These are phyloP conservation scores for Apiospora malaysiana DNA, from an alignment of 2,329 filamentous ascomycete genomes.

Conservation along the genomic window DNA sequence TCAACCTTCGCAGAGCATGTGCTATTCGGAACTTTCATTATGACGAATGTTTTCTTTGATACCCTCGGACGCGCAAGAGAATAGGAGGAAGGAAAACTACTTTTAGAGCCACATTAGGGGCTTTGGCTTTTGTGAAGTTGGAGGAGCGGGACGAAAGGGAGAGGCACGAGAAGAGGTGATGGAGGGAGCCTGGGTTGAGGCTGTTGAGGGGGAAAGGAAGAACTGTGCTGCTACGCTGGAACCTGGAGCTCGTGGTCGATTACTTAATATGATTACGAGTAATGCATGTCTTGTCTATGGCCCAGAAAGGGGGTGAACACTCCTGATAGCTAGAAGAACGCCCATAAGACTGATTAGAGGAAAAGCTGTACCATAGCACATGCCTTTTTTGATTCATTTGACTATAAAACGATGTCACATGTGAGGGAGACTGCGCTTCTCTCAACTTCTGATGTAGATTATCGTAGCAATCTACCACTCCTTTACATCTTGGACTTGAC, in stretches of 20 bases:
- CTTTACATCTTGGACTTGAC: constrained; percentile 86
- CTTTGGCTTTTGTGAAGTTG: no score
- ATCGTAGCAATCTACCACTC: neutral
- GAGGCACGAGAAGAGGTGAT: neutral
- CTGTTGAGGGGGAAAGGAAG: neutral
- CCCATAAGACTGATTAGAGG: neutral
- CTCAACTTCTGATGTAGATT: neutral
- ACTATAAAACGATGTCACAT: neutral
- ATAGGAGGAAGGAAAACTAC: no score
- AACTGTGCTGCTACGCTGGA: neutral
- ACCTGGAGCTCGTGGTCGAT: neutral
- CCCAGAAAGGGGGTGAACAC: no score
- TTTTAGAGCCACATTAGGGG: no score
- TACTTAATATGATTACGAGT: neutral
- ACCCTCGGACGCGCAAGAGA: neutral
- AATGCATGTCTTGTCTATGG: no score
- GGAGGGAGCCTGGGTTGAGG: neutral
- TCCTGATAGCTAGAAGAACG: neutral
- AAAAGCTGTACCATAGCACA: neutral
- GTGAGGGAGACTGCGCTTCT: neutral
- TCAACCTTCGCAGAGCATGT: neutral
- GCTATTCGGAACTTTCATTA: constrained; percentile 1
- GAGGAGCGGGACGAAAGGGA: neutral
- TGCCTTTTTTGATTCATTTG: neutral
- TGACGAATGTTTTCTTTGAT: neutral